Base-by-base conservation (phyloP, 495 filamentous ascomycete genomes). In the Penicillium manginii region DNA sequence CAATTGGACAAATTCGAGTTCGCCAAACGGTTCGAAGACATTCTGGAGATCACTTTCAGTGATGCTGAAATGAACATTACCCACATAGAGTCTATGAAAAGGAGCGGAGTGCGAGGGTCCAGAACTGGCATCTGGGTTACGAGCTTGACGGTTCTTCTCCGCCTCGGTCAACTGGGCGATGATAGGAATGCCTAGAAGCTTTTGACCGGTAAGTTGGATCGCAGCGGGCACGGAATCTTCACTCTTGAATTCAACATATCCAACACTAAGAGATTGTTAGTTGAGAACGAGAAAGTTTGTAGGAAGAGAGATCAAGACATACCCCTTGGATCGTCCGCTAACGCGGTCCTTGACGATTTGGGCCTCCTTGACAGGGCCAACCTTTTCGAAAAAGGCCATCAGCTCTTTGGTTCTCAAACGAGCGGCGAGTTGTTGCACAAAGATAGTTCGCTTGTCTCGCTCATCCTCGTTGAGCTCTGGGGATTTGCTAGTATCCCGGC, bases 21-120 rank as follows among this genome's bases (percentile, higher is more conserved):
- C 94, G 56, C 96, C 96, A 76, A 97, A 99, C 6, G 96, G 94
- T 78, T 93, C 91, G 76, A 99, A 99, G 53, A 98, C 91, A 73
- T 93, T 91, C 82, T 93, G 90, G 62, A 99, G 77, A 75, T 98
- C 96, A 71, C 84, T 87, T 77, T 99, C 96, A 72, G 94, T 98
- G 73, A 99, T 96, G 74, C 91, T 96, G 84, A 99, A 99, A 82
- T 99, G 96, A 65, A 99, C 96, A 70, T 99, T 99, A 73, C 96
- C 96, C 64, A 99, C 94, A 77, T 97, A 99, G 52, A 99, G 89
- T 71, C 96, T 88, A 79, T 99, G 96, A 79, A 98, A 99, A 31
- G 96, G 96, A 32, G 96, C 87, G 53, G 90, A 88, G 66, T 87
- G 88, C 12, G 84, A 80, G 46, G 87, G 82, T 58, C 78, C 80